Percentiles rank a stretch among this genome's conserved stretches.
These are phyloP conservation scores for Magnusiomyces paraingens DNA, from an alignment of 1,139 yeast genomes.

Conservation along the genomic window DNA sequence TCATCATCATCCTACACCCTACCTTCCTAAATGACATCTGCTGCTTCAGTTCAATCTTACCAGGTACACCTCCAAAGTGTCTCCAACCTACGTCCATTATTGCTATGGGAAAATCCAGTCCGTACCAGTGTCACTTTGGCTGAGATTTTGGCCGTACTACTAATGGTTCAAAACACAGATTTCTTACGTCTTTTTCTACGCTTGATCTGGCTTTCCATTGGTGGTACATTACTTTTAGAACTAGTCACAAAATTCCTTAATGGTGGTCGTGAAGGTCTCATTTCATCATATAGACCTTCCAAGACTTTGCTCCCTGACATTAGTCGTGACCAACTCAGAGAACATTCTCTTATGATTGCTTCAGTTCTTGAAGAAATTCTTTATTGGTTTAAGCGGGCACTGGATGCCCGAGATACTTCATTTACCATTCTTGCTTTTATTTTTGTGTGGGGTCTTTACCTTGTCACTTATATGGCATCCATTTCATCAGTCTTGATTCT, in stretches of 20 bases:
- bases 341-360: slow-evolving; percentile 29
- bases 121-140: slow-evolving; percentile 75
- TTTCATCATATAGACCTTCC: slow-evolving; percentile 33
- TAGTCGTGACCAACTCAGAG: slow-evolving; percentile 29
- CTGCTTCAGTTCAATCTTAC: slow-evolving; percentile 14
- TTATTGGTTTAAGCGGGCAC: slow-evolving; percentile 46
- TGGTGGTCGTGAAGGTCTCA: slow-evolving; percentile 31
- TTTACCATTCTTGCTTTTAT: slow-evolving; percentile 70
- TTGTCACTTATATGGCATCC: slow-evolving; percentile 71
- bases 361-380: slow-evolving; percentile 27
- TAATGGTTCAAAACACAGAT: slow-evolving; percentile 64
- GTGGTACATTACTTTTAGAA: slow-evolving; percentile 30
- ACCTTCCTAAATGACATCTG: slow-evolving; percentile 6
- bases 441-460: slow-evolving; percentile 55
- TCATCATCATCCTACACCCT: neutral
- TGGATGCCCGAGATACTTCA: slow-evolving; percentile 62
- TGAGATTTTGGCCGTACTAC: slow-evolving; percentile 49
- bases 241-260: slow-evolving; percentile 30
- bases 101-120: slow-evolving; percentile 81
- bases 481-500: slow-evolving; percentile 59
- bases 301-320: slow-evolving; percentile 26
- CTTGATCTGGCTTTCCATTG: slow-evolving; percentile 34
- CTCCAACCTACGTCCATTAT: slow-evolving; percentile 28
- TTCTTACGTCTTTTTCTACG: slow-evolving; percentile 63
- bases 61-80: slow-evolving; percentile 12